phyloP scores from a whole-genome alignment of 768 basidiomycete genomes.

The Tulasnella calospora region DNA sequence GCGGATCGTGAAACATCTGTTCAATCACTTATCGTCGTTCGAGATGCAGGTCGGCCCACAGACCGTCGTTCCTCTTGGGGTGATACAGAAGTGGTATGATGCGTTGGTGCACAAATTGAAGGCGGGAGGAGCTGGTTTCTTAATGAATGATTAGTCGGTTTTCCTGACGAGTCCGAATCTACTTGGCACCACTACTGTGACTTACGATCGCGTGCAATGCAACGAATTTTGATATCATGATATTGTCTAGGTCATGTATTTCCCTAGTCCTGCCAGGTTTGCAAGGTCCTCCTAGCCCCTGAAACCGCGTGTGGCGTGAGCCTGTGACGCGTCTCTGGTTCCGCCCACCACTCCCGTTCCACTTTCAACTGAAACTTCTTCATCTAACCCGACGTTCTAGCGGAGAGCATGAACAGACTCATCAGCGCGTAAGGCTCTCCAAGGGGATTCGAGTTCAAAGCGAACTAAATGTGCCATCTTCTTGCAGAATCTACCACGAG shows the following conservation, averaged over 20 bases:
- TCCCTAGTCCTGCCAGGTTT: not conserved
- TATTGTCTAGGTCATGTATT: not conserved
- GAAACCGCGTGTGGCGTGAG: conserved; percentile 3
- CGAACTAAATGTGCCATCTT: not conserved
- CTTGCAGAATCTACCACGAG: conserved; percentile 18
- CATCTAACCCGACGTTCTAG: not conserved
- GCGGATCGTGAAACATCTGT: conserved; percentile 63
- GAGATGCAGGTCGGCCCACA: conserved; percentile 38
- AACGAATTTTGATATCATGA: not conserved
- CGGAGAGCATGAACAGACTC: conserved; percentile 5
- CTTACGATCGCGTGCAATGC: not conserved
- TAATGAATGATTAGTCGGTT: conserved; percentile 42
- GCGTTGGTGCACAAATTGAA: conserved; percentile 55
- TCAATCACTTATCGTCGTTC: conserved; percentile 72
- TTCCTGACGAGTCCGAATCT: not conserved
- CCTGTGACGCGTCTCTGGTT: conserved; percentile 5
- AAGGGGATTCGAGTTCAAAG: not conserved
- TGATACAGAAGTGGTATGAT: conserved; percentile 70
- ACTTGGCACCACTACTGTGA: not conserved
- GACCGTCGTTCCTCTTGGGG: conserved; percentile 54
- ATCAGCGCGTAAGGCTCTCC: conserved; percentile 4
- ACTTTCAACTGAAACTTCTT: conserved; percentile 8
- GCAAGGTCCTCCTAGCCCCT: not conserved
- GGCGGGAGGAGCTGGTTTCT: conserved; percentile 54
- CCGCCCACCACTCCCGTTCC: not conserved